Conservation (phyloP, 192 early-diverging fungal species). For the Kickxella alabastrina region DNA sequence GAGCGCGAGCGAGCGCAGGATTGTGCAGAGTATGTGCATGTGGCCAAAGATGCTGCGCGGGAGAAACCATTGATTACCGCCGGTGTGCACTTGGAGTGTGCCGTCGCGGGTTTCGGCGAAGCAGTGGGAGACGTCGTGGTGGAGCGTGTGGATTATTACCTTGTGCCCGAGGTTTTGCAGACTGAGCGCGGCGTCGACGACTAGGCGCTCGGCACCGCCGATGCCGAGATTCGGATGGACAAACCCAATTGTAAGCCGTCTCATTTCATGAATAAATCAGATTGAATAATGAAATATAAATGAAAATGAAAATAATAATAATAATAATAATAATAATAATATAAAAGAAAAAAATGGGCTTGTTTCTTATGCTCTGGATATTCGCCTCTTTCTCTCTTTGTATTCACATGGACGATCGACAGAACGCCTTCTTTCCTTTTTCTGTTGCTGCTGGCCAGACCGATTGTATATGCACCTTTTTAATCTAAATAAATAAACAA, state of each 20-base stretch:
- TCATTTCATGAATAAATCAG: neutral
- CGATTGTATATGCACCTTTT: too few species aligned
- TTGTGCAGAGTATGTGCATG: constrained; percentile 78
- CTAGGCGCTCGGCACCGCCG: constrained; percentile 91
- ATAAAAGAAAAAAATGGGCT: neutral
- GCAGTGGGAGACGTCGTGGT: constrained; percentile 83
- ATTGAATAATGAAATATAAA: constrained; percentile 1
- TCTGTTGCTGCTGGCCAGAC: too few species aligned
- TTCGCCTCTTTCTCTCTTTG: neutral
- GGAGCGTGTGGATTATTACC: constrained; percentile 82
- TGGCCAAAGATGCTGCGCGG: constrained; percentile 69
- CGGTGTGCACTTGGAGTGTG: constrained; percentile 69
- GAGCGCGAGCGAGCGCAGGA: constrained; percentile 70
- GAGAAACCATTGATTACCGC: constrained; percentile 66
- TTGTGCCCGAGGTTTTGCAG: constrained; percentile 75
- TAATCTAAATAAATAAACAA: too few species aligned
- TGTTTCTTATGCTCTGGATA: neutral
- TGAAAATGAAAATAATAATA: constrained; percentile 1
- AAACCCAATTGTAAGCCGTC: constrained; percentile 64
- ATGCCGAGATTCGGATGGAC: constrained; percentile 95
- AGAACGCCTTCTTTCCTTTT: too few species aligned
- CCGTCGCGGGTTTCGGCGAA: constrained; percentile 91
- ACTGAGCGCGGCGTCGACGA: constrained; percentile 86
- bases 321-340: neutral
- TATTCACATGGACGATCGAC: too few species aligned